Percentiles rank a stretch among this genome's conserved stretches.
Evolutionary conservation across 768 basidiomycete genomes (phyloP).

Genomic region (Lactarius hatsudake): DNA sequence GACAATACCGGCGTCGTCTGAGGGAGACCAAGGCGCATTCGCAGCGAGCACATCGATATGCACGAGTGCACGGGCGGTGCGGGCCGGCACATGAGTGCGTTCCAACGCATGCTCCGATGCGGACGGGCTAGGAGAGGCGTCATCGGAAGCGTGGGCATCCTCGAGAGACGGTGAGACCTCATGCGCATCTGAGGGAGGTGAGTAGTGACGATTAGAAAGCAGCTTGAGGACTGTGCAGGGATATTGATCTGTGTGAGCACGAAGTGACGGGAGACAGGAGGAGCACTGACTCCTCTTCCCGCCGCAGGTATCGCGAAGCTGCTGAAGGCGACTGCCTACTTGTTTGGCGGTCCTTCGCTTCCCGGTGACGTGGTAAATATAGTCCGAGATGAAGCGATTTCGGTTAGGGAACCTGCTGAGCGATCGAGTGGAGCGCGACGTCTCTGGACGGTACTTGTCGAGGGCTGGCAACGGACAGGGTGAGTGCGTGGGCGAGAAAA

Average conservation of each 20-base stretch:
- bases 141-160: slow-evolving; percentile 21
- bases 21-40: slow-evolving; percentile 26
- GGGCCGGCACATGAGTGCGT: slow-evolving; percentile 23
- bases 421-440: slow-evolving; percentile 68
- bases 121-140: slow-evolving; percentile 16
- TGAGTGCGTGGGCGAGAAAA: slow-evolving; percentile 21
- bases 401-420: slow-evolving; percentile 76
- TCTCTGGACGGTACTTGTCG: slow-evolving; percentile 67
- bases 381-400: slow-evolving; percentile 78
- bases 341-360: slow-evolving; percentile 73
- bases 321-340: slow-evolving; percentile 77
- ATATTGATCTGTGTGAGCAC: slow-evolving; percentile 8
- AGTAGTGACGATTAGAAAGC: slow-evolving; percentile 26
- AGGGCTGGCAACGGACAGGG: slow-evolving; percentile 44
- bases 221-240: slow-evolving; percentile 28
- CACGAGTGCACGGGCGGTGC: slow-evolving; percentile 37
- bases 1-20: slow-evolving; percentile 24
- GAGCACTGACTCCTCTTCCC: slow-evolving; percentile 62
- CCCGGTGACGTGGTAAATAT: slow-evolving; percentile 67
- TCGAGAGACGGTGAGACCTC: slow-evolving; percentile 23
- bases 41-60: slow-evolving; percentile 28
- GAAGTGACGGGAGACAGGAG: slow-evolving; percentile 20
- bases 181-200: slow-evolving; percentile 14
- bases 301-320: slow-evolving; percentile 69
- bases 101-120: slow-evolving; percentile 23